Evolutionary conservation across 495 filamentous ascomycete species (phyloP).

Genomic region (Chaetomium tenue): DNA sequence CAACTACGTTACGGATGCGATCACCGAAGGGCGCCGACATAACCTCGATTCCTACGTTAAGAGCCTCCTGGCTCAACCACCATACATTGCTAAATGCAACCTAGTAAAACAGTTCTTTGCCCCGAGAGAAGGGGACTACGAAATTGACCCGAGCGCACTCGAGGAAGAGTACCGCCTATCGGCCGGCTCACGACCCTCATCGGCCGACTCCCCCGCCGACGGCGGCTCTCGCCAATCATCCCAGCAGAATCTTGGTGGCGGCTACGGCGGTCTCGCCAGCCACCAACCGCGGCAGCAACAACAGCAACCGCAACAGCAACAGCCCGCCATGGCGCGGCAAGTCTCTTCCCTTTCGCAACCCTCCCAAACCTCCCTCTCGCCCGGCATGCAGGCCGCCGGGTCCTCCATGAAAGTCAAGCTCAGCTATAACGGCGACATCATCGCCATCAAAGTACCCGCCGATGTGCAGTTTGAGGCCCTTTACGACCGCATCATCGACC

Average conservation of each 20-base stretch:
- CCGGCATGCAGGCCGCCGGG: constrained; percentile 43
- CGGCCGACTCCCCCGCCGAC: constrained; percentile 53
- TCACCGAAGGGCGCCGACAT: constrained; percentile 86
- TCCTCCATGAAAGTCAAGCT: constrained; percentile 85
- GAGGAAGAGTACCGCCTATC: constrained; percentile 70
- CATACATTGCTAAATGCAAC: constrained; percentile 76
- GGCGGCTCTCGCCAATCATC: constrained; percentile 73
- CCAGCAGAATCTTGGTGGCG: constrained; percentile 58
- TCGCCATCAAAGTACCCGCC: constrained; percentile 81
- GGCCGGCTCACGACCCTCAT: constrained; percentile 69
- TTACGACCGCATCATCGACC: constrained; percentile 74
- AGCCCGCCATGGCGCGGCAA: constrained; percentile 64
- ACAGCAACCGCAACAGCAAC: constrained; percentile 52
- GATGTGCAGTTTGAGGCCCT: constrained; percentile 77
- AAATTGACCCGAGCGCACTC: constrained; percentile 69
- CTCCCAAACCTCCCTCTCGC: constrained; percentile 57
- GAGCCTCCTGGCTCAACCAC: constrained; percentile 76
- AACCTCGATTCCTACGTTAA: constrained; percentile 95
- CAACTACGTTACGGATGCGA: constrained; percentile 94
- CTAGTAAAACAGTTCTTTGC: constrained; percentile 88
- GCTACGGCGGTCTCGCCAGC: constrained; percentile 47
- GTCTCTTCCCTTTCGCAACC: constrained; percentile 70
- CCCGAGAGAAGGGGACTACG: constrained; percentile 86
- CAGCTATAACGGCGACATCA: constrained; percentile 84
- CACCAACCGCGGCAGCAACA: constrained; percentile 43